Evolutionary conservation across 1,284 basidiomycete genomes (phyloP).

Genomic region (Flammula alnicola): DNA sequence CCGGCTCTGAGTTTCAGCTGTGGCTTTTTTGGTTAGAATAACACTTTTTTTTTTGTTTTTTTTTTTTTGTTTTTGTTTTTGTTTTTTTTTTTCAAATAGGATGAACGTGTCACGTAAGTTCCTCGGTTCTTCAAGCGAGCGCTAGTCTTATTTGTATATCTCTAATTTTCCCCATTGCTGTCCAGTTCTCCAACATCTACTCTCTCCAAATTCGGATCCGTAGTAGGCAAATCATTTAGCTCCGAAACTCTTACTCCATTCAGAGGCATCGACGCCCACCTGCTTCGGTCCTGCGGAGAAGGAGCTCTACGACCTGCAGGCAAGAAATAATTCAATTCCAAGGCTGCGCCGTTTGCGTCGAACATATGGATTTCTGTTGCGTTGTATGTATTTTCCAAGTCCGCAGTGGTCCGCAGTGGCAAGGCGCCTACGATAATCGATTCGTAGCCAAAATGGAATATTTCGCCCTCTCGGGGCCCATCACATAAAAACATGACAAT

Average conservation of each 20-base stretch:
- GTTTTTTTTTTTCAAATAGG: no score
- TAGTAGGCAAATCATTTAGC: conserved; percentile 26
- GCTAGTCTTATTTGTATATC: background rate
- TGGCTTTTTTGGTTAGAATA: no score
- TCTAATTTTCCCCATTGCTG: background rate
- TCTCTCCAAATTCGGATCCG: conserved; percentile 37
- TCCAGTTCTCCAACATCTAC: conserved; percentile 37
- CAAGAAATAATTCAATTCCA: conserved; percentile 44
- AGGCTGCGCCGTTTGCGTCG: background rate
- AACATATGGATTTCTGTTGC: no score
- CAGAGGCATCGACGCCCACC: conserved; percentile 66
- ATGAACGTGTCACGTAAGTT: no score
- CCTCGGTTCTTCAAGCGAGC: background rate
- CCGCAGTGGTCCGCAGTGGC: no score
- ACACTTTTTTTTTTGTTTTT: no score
- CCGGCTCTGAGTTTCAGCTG: no score
- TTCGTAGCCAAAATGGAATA: no score
- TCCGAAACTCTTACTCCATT: conserved; percentile 51
- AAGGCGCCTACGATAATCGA: no score
- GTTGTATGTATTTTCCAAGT: no score
- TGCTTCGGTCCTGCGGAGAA: conserved; percentile 75
- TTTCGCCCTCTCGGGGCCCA: no score
- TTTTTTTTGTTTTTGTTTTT: no score
- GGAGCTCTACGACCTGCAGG: conserved; percentile 78
- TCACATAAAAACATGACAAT: conserved; percentile 15